These are phyloP conservation scores for Trichoderma koningii DNA, from an alignment of 2,329 filamentous ascomycete species.

Conservation along the genomic window DNA sequence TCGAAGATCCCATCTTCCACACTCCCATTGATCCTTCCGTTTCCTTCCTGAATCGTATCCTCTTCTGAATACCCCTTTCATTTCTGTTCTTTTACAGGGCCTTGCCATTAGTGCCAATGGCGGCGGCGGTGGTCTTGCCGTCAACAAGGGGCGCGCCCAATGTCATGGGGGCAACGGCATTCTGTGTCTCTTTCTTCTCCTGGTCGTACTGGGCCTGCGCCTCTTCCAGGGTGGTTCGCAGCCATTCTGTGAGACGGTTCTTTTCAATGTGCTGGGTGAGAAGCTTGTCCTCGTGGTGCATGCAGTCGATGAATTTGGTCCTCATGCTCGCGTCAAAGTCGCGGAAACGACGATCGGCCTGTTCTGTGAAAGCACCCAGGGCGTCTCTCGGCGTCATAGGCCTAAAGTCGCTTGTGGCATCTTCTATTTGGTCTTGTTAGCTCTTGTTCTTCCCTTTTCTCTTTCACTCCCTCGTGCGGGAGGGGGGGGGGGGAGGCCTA, in stretches of 20 bases:
- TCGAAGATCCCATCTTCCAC: neutral
- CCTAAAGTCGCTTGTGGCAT: conserved; percentile 46
- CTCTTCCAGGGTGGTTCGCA: conserved; percentile 43
- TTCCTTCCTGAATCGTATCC: neutral
- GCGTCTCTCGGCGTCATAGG: conserved; percentile 56
- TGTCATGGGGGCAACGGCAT: conserved; percentile 24
- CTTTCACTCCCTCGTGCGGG: neutral
- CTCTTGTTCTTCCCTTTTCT: neutral
- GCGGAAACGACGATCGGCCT: conserved; percentile 62
- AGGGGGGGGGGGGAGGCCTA: too few species aligned
- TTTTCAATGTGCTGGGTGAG: conserved; percentile 67
- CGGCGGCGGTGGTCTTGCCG: neutral
- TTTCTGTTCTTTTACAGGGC: neutral
- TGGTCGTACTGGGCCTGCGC: conserved; percentile 41
- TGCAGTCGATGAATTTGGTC: conserved; percentile 68
- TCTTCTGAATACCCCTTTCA: neutral
- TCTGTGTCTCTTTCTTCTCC: conserved; percentile 38
- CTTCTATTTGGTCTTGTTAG: conserved; percentile 40
- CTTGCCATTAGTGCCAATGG: conserved; percentile 14
- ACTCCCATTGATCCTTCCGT: neutral
- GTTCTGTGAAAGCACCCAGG: conserved; percentile 62
- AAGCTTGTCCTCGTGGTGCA: conserved; percentile 69
- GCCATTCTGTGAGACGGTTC: conserved; percentile 71
- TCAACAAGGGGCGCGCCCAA: conserved; percentile 8
- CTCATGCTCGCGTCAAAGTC: conserved; percentile 64